Base-by-base conservation (phyloP, 1,284 basidiomycete genomes). In the Sporisorium exsertum region DNA sequence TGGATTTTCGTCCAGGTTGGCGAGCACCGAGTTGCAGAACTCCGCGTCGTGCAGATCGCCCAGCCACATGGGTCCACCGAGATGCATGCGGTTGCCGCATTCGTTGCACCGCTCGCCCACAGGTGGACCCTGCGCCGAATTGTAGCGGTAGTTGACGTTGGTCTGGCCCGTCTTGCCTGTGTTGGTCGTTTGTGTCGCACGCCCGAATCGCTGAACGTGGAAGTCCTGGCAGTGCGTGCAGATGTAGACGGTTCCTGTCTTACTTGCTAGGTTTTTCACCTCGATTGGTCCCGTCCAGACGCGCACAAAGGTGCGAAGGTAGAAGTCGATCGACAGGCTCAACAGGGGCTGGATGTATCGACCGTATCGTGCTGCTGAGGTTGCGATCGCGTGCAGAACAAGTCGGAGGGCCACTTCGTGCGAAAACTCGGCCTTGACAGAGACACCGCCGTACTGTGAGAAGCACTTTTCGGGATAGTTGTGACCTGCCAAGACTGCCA, bases 51-150 rank as follows among this genome's bases (percentile, higher is more conserved):
- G 96, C 24, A 99, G 87, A 0, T 92, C 90, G 1, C 92, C 95
- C 16, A 93, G 90, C 96, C 96, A 99, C 93, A 99, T 95, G 0
- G 96, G 96, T 0, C 96, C 96, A 22, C 93, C 94, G 29, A 95
- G 50, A 40, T 70, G 46, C 60, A 70, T 64, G 5, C 40, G 45
- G 46, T 77, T 70, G 18, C 91, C 91, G 83, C 96, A 99, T 84
- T 97, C 92, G 1, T 90, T 90, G 82, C 96, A 98, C 63, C 87
- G 87, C 35, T 90, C 89, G 13, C 86, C 83, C 0, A 91, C 89
- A 0, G 91, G 87, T 0, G 94, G 94, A 0, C 93, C 94, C 1
- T 88, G 80, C 16, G 84, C 16, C 88, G 84, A 64, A 65, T 91
- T 90, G 1, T 91, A 91, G 84, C 93, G 94, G 87, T 68, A 83